These are phyloP conservation scores for Nepenthes mirabilis DNA, from an alignment of 148 eudicot species.

Conservation along the genomic window DNA sequence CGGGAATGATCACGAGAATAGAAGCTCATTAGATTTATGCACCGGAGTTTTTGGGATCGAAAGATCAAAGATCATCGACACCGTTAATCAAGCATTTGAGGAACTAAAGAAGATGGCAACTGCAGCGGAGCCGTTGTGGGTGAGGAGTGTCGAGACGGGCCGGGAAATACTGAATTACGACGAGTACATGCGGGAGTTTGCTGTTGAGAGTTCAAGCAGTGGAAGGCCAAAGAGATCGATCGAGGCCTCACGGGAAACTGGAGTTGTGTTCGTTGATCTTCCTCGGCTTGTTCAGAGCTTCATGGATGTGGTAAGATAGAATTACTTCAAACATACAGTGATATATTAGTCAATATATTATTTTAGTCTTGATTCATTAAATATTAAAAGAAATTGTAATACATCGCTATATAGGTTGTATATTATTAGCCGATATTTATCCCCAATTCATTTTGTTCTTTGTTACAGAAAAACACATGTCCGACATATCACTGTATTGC, in stretches of 20 bases:
- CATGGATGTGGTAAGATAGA: conserved; percentile 69
- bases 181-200: conserved; percentile 49
- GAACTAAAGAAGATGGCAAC: conserved; percentile 74
- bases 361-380: too few species aligned
- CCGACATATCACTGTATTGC: too few species aligned
- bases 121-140: conserved; percentile 73
- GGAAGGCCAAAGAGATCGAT: conserved; percentile 42
- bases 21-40: conserved; percentile 56
- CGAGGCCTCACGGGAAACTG: conserved; percentile 83
- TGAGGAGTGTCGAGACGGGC: conserved; percentile 69
- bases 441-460: too few species aligned
- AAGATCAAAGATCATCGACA: conserved; percentile 48
- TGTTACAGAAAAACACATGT: too few species aligned
- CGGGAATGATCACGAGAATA: conserved; percentile 41
- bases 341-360: too few species aligned
- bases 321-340: neutral
- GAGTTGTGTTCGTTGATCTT: conserved; percentile 68
- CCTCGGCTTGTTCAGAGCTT: conserved; percentile 63
- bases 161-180: conserved; percentile 85
- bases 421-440: too few species aligned
- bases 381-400: too few species aligned
- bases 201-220: conserved; percentile 19
- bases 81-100: conserved; percentile 39
- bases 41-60: conserved; percentile 58
- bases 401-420: too few species aligned